Evolutionary conservation across 345 rosid genomes (phyloP).

Genomic region (Citrus inodora): DNA sequence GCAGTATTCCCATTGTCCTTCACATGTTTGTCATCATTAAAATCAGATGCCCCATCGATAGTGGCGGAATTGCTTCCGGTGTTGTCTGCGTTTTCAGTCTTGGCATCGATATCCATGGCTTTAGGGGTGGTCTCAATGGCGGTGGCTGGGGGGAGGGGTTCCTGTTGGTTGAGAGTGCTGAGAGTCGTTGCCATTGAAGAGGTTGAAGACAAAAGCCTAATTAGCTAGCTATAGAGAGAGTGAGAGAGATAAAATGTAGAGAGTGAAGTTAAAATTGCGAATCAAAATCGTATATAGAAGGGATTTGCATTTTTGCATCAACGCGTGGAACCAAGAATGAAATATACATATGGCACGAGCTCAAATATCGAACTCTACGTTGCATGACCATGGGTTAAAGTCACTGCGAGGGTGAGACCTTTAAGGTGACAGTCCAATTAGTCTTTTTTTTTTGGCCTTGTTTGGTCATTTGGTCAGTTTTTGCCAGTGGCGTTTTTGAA

Average conservation of each 20-base stretch:
- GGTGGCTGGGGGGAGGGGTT: not conserved
- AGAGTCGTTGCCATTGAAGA: not conserved
- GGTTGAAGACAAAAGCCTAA: not conserved
- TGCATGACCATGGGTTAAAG: not conserved
- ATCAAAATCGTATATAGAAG: not conserved
- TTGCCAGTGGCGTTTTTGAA: not conserved
- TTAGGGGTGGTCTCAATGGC: not conserved
- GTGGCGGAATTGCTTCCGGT: not conserved
- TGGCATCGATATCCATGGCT: not conserved
- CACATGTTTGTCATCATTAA: not conserved
- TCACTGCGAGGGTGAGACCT: not conserved
- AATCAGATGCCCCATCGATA: no score
- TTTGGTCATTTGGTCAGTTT: no score
- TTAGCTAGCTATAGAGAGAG: not conserved
- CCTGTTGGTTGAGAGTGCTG: not conserved
- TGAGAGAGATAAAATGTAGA: not conserved
- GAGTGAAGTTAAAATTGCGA: not conserved
- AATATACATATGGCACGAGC: not conserved
- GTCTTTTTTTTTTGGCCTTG: not conserved
- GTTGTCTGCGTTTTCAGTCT: not conserved
- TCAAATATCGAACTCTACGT: not conserved
- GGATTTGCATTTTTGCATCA: not conserved
- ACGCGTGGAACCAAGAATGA: conserved; percentile 5
- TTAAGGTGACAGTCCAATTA: not conserved
- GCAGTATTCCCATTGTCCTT: no score